Conservation (phyloP, 805 yeast species). For the Ogataea polymorpha region DNA sequence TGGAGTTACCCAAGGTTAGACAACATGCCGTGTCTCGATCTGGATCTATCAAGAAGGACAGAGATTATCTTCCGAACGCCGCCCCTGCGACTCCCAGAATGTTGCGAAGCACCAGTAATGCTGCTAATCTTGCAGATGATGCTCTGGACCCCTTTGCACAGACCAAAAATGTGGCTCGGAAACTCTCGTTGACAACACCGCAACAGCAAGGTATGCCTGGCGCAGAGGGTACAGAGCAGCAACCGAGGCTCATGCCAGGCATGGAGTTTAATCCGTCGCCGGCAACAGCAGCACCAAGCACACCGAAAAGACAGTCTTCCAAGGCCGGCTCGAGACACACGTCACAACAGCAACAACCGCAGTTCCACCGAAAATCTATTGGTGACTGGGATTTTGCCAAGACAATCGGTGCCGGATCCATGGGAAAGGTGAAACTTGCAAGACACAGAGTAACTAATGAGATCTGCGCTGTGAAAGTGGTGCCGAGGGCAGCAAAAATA, state of each 20-base stretch:
- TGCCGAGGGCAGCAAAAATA: conserved; percentile 80
- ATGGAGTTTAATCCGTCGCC: conserved; percentile 22
- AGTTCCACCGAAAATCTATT: conserved; percentile 79
- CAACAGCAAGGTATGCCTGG: conserved; percentile 15
- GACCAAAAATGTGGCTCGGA: conserved; percentile 22
- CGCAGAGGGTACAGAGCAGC: conserved; percentile 9
- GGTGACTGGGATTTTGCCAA: conserved; percentile 97
- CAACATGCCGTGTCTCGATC: conserved; percentile 21
- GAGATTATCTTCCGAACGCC: conserved; percentile 29
- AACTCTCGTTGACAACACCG: conserved; percentile 17
- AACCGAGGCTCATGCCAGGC: conserved; percentile 23
- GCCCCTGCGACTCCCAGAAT: conserved; percentile 69
- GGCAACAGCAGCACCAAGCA: conserved; percentile 13
- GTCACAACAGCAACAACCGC: conserved; percentile 25
- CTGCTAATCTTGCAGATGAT: conserved; percentile 26
- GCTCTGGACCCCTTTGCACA: conserved; percentile 17
- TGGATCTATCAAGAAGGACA: conserved; percentile 18
- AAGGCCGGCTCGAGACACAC: conserved; percentile 17
- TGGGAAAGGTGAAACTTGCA: conserved; percentile 98
- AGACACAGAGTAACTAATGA: conserved; percentile 77
- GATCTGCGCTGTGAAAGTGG: conserved; percentile 88
- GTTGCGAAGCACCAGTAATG: conserved; percentile 52
- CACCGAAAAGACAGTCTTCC: conserved; percentile 21
- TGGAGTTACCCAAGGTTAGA: conserved; percentile 26
- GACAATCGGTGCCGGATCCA: conserved; percentile 97